Evolutionary conservation across 805 yeast genomes (phyloP).

Genomic region (Schizosaccharomyces cryophilus): DNA sequence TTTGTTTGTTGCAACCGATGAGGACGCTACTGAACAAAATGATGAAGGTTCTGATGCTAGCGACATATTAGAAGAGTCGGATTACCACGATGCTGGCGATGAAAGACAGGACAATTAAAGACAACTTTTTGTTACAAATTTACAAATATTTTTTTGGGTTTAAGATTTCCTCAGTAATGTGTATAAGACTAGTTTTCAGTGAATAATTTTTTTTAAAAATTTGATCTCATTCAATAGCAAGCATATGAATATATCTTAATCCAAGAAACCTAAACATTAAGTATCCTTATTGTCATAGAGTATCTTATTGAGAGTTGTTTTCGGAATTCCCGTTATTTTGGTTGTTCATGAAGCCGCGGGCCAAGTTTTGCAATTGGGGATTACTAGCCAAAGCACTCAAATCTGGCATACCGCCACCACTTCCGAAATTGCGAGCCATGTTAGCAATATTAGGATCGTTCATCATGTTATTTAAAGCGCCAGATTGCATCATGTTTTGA

Average conservation of each 20-base stretch:
- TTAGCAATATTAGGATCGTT: slow-evolving; percentile 55
- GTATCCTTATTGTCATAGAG: neutral
- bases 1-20: too few relatives aligned
- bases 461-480: slow-evolving; percentile 47
- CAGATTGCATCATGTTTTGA: slow-evolving; percentile 70
- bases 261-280: neutral
- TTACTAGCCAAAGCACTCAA: slow-evolving; percentile 53
- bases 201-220: too few relatives aligned
- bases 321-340: slow-evolving; percentile 3
- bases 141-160: too few relatives aligned
- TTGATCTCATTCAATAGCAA: neutral
- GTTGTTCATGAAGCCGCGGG: slow-evolving; percentile 43
- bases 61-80: too few relatives aligned
- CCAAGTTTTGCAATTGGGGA: slow-evolving; percentile 53
- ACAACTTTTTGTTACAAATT: too few relatives aligned
- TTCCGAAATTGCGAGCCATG: slow-evolving; percentile 58
- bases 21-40: too few relatives aligned
- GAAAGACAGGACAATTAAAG: too few relatives aligned
- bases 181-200: too few relatives aligned
- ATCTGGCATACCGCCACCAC: slow-evolving; percentile 38
- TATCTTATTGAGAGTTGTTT: neutral
- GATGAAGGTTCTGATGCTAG: too few relatives aligned
- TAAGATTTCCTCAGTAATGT: too few relatives aligned
- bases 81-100: too few relatives aligned
- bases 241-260: neutral